These are phyloP conservation scores for Perkinsus olseni DNA, from an alignment of 169 alveolate genomes.

Conservation along the genomic window DNA sequence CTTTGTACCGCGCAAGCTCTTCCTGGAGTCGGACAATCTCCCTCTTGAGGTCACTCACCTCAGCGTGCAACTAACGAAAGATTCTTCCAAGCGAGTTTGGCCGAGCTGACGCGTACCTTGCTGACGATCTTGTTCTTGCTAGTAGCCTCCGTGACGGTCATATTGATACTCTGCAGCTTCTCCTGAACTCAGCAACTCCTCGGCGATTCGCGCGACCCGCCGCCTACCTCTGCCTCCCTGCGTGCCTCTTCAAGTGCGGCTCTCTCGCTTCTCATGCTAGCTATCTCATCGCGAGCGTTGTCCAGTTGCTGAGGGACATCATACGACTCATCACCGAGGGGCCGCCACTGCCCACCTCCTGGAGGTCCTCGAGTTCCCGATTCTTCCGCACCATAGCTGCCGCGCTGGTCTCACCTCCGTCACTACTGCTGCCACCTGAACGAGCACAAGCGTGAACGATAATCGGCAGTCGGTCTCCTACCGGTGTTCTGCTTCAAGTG, in stretches of 20 bases:
- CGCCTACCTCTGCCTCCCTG: background rate
- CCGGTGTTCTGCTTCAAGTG: background rate
- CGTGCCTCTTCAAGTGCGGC: background rate
- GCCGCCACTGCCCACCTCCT: background rate
- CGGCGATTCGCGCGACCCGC: background rate
- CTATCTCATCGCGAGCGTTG: background rate
- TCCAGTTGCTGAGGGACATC: background rate
- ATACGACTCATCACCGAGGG: background rate
- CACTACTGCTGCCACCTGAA: background rate
- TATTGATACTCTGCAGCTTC: background rate
- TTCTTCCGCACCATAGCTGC: background rate
- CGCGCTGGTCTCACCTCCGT: background rate
- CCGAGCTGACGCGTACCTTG: background rate
- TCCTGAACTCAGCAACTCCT: background rate
- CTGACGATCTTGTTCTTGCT: background rate
- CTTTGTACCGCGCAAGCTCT: background rate
- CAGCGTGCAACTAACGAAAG: background rate
- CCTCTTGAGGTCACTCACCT: background rate
- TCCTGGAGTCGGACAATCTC: background rate
- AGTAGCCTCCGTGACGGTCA: background rate
- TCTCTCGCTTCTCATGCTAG: background rate
- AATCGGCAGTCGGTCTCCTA: background rate
- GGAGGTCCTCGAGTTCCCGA: background rate
- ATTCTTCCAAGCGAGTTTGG: too few relatives aligned
- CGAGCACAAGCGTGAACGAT: background rate